Evolutionary conservation across 768 basidiomycete species (phyloP).

Genomic region (Lactarius hengduanensis): DNA sequence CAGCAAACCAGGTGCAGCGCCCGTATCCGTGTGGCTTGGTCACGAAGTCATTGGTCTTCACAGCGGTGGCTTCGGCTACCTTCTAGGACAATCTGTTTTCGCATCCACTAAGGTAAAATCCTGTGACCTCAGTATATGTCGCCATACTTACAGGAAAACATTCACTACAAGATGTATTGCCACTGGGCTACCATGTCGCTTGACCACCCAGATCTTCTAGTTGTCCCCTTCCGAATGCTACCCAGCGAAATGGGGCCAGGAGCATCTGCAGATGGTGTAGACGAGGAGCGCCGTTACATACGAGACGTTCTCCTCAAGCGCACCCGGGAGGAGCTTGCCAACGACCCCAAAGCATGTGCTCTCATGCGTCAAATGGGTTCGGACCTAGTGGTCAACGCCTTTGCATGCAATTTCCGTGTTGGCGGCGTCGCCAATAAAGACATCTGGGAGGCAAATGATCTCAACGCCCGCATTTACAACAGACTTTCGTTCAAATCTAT

Average conservation of each 20-base stretch:
- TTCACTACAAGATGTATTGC: conserved; percentile 34
- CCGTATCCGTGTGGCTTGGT: conserved; percentile 39
- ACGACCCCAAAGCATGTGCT: conserved; percentile 17
- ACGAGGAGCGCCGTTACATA: conserved; percentile 31
- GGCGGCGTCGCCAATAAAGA: conserved; percentile 38
- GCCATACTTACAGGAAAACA: neutral
- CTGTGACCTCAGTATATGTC: neutral
- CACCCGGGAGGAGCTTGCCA: conserved; percentile 23
- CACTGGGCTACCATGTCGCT: conserved; percentile 44
- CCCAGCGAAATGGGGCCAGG: conserved; percentile 35
- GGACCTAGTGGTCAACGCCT: conserved; percentile 47
- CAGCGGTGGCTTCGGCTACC: conserved; percentile 39
- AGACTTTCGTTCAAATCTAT: conserved; percentile 38
- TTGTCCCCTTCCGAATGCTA: conserved; percentile 43
- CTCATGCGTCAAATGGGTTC: conserved; percentile 27
- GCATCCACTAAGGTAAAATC: conserved; percentile 38
- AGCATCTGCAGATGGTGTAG: conserved; percentile 28
- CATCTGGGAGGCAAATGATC: conserved; percentile 42
- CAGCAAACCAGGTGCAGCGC: conserved; percentile 49
- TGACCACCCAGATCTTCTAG: conserved; percentile 36
- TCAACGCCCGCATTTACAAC: conserved; percentile 42
- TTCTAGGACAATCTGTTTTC: conserved; percentile 42
- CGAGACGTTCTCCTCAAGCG: conserved; percentile 22
- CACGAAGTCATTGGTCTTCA: conserved; percentile 45
- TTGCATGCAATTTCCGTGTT: conserved; percentile 44